Percentiles rank a stretch among this genome's conserved stretches.
phyloP scores from a whole-genome alignment of 768 basidiomycete genomes.

The Boletellus ananas region DNA sequence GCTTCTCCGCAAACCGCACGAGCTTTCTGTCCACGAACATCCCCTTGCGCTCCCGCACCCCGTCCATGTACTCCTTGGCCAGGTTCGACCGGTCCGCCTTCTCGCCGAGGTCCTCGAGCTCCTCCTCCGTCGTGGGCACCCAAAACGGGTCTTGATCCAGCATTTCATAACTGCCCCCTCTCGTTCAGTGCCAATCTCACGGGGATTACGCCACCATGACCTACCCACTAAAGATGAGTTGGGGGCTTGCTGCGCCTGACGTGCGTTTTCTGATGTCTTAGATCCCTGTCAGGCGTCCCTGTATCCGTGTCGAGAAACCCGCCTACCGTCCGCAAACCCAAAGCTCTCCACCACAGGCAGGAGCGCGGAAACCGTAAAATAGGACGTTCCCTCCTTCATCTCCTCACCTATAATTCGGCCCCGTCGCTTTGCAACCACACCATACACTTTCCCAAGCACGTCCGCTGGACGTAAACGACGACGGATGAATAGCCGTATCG shows the following conservation, averaged over 20 bases:
- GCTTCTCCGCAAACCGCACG: conserved; percentile 95
- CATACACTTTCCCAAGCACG: conserved; percentile 96
- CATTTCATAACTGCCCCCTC: conserved; percentile 71
- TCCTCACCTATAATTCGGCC: conserved; percentile 95
- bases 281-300: conserved; percentile 6
- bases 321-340: conserved; percentile 91
- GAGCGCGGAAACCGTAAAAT: conserved; percentile 88
- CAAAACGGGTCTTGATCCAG: conserved; percentile 95
- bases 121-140: conserved; percentile 96
- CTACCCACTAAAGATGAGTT: conserved; percentile 93
- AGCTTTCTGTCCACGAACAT: conserved; percentile 95
- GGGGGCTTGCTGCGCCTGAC: conserved; percentile 95
- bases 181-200: conserved; percentile 12
- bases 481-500: conserved; percentile 9
- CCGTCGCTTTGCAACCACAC: conserved; percentile 85
- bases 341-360: conserved; percentile 97
- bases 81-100: conserved; percentile 91
- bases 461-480: conserved; percentile 56
- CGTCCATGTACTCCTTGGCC: conserved; percentile 92
- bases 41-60: conserved; percentile 87
- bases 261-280: conserved; percentile 94
- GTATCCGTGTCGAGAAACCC: neutral
- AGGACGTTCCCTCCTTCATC: conserved; percentile 96
- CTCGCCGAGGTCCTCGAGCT: conserved; percentile 94
- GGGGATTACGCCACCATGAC: conserved; percentile 20